Base-by-base conservation (phyloP, 1,139 yeast species). In the Dujonia santamariae region DNA sequence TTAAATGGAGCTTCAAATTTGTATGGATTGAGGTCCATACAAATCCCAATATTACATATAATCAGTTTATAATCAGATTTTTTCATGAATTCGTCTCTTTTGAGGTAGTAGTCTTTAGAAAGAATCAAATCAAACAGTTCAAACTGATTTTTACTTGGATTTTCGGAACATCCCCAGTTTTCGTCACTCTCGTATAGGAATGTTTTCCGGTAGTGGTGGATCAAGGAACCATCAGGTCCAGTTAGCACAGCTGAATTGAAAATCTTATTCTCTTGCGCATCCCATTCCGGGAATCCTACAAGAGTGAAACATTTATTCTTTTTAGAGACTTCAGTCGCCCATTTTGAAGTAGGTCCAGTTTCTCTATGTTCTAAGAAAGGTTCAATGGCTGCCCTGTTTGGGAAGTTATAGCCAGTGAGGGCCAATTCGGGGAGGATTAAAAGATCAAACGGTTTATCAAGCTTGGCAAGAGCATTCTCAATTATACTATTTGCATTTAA, bases 11-110 rank as follows among this genome's bases (percentile, higher is more conserved):
- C 88, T 44, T 75, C 67, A 53, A 88, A 90, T 51, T 84, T 72
- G 54, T 85, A 84, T 0, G 97, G 96, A 53, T 86, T 88, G 43
- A 90, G 59, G 56, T 88, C 97, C 97, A 88, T 90, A 54, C 97
- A 90, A n/a, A 90, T 87, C 0, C 96, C 97, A 38, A 88, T 67
- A 29, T 79, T 73, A 1, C 83, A 61, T 9, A 56, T 56, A 26
- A 74, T 39, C 26, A 30, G 28, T 20, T 20, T 25, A 12, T 6
- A 14, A n/a, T 11, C 21, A 5, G 29, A 12, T 6, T n/a, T n/a
- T n/a, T n/a, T n/a, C n/a, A n/a, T n/a, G n/a, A n/a, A n/a, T n/a
- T n/a, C n/a, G n/a, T 12, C 32, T 9, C 26, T n/a, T 19, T 39
- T 31, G 6, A 43, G 27, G 37, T 59, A 60, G 38, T 48, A 53